phyloP scores from a whole-genome alignment of 768 basidiomycete species.

The Tephrocybe sp. region DNA sequence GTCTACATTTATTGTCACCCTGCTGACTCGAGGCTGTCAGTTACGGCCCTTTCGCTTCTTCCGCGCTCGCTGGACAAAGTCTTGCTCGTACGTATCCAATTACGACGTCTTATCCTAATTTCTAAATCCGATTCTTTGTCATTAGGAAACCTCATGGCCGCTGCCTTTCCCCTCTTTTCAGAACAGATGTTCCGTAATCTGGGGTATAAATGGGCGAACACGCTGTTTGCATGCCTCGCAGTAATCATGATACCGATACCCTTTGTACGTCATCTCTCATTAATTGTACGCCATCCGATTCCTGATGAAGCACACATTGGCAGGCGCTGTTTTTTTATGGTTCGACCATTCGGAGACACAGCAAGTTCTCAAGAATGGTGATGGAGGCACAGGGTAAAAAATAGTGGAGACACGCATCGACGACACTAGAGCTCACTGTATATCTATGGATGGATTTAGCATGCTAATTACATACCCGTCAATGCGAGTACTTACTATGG shows the following conservation, averaged over 20 bases:
- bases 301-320: background rate
- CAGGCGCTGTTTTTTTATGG: slow-evolving; percentile 44
- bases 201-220: slow-evolving; percentile 59
- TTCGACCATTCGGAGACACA: slow-evolving; percentile 35
- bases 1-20: background rate
- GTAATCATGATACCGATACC: slow-evolving; percentile 58
- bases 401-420: no score
- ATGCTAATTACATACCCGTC: no score
- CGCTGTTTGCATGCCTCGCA: slow-evolving; percentile 52
- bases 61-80: slow-evolving; percentile 66
- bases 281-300: background rate
- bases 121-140: background rate
- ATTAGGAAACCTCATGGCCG: slow-evolving; percentile 47
- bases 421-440: background rate
- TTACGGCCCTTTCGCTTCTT: slow-evolving; percentile 63
- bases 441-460: background rate
- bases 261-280: slow-evolving; percentile 36
- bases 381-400: slow-evolving; percentile 23
- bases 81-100: slow-evolving; percentile 41
- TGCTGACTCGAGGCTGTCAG: slow-evolving; percentile 19
- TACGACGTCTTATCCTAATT: background rate
- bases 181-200: slow-evolving; percentile 54
- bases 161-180: slow-evolving; percentile 63
- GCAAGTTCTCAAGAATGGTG: slow-evolving; percentile 39
- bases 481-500: no score